Percentiles rank a stretch among this genome's conserved stretches.
Evolutionary conservation across 176 grass and related monocot genomes (phyloP).

Genomic region (Otatea glauca): DNA sequence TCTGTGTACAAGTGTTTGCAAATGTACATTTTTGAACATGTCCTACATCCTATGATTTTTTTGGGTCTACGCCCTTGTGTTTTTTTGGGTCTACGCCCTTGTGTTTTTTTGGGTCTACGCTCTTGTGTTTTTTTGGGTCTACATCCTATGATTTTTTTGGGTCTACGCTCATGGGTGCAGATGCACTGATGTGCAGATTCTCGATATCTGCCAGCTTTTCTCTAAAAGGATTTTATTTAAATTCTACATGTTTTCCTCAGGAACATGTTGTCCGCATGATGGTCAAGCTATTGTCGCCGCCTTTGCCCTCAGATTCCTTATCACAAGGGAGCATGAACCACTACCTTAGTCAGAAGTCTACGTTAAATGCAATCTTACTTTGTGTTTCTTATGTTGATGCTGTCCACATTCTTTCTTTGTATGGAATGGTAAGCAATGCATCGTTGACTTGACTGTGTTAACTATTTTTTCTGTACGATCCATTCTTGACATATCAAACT

Average conservation of each 20-base stretch:
- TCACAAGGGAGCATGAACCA: conserved; percentile 62
- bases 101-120: no score
- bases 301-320: conserved; percentile 75
- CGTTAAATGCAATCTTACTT: conserved; percentile 75
- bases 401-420: conserved; percentile 92
- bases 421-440: conserved; percentile 76
- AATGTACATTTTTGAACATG: conserved; percentile 1
- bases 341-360: conserved; percentile 81
- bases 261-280: conserved; percentile 85
- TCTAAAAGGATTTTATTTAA: conserved; percentile 31
- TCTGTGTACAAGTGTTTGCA: background rate
- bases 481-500: conserved; percentile 19
- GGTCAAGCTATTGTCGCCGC: conserved; percentile 72
- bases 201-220: conserved; percentile 3
- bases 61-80: background rate
- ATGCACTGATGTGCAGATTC: background rate
- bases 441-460: background rate
- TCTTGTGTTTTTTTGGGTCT: background rate
- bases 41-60: conserved; percentile 3
- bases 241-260: conserved; percentile 46
- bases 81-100: no score
- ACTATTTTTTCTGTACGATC: conserved; percentile 23
- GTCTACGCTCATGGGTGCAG: background rate
- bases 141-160: no score
- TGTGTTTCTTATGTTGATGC: conserved; percentile 74